Base-by-base conservation (phyloP, 305 asterid genomes). In the Euphrasia arctica region DNA sequence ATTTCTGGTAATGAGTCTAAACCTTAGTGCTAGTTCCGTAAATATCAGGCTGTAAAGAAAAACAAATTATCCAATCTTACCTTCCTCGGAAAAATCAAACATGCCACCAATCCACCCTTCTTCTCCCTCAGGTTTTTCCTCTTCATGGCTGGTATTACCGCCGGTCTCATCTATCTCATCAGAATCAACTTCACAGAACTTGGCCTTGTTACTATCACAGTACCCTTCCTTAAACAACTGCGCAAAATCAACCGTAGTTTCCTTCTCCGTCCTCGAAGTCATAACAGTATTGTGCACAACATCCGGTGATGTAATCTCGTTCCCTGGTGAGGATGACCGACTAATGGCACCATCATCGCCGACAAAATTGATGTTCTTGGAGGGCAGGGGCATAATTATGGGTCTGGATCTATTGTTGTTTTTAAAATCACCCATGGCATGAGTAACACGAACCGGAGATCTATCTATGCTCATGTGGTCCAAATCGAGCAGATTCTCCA, bases 51-150 rank as follows among this genome's bases (percentile, higher is more conserved):
- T 5, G 55, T 14, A 49, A 49, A 5, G 9, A 6, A 39, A 60
- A 48, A 50, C 12, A 69, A 59, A 15, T 39, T 15, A 28, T 2
- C 2, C 5, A n/a, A 4, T 11, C 58, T 6, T 70, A 80, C 89
- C 89, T 74, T 83, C 76, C 71, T 83, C 89, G 25, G 88, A 82
- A 69, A 80, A 77, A 77, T 83, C 85, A 58, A 80, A 80, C 83
- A 83, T 68, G 54, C 82, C 89, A 72, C 85, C 85, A 28, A 80
- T 76, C 85, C 82, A 83, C 2, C 82, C 61, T 29, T 56, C 89
- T 67, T 82, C 88, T 66, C 79, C 85, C 55, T 70, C 72, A 0
- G 69, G 79, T 36, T 77, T 72, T 61, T 75, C 85, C 66, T 75
- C 77, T 49, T 72, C 83, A 3, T 67, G 75, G 60, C 64, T 56